Conservation (phyloP, 192 early-diverging fungal genomes). For the Phlyctochytrium planicorne region DNA sequence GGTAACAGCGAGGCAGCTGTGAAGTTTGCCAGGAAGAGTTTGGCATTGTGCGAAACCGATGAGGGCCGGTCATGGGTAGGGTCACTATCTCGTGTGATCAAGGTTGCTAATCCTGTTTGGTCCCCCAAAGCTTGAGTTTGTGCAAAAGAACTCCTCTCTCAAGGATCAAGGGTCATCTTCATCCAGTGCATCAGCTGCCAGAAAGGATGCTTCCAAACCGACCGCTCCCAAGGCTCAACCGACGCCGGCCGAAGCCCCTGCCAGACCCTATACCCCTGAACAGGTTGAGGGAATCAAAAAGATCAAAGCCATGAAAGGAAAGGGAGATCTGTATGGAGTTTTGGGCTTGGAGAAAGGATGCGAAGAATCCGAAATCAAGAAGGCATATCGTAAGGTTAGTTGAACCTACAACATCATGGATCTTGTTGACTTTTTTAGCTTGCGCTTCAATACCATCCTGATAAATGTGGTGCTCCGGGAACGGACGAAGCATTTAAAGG, state of each 20-base stretch:
- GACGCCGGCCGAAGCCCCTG: conserved; percentile 17
- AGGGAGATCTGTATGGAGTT: conserved; percentile 80
- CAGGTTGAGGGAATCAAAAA: conserved; percentile 75
- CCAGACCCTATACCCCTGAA: conserved; percentile 70
- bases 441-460: conserved; percentile 92
- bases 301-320: conserved; percentile 67
- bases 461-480: conserved; percentile 93
- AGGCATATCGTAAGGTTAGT: conserved; percentile 87
- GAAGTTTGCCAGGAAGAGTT: conserved; percentile 82
- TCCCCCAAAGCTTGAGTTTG: background rate
- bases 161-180: background rate
- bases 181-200: conserved; percentile 12
- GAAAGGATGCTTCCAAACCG: conserved; percentile 14
- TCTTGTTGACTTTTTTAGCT: conserved; percentile 44
- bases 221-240: conserved; percentile 23
- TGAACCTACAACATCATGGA: background rate
- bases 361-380: conserved; percentile 82
- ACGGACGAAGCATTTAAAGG: conserved; percentile 96
- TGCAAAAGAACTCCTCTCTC: background rate
- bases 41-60: conserved; percentile 73
- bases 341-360: conserved; percentile 75
- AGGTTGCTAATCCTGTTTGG: too few relatives aligned
- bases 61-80: conserved; percentile 55
- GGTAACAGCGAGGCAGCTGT: conserved; percentile 71
- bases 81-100: conserved; percentile 5